Evolutionary conservation across 257 asterid species (phyloP).

Genomic region (Solanum sejunctum): DNA sequence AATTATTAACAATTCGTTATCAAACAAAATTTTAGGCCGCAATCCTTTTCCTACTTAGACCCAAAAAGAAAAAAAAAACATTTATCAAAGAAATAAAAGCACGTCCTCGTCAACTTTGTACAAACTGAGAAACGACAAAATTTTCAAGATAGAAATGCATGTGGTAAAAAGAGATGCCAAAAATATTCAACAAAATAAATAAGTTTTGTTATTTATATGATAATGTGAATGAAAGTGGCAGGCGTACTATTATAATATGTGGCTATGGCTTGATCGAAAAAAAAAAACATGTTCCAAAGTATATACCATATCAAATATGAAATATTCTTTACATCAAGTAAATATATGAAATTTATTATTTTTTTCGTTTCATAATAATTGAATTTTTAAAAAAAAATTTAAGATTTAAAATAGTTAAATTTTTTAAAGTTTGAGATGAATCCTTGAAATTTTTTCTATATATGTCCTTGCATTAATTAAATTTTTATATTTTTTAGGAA

Average conservation of each 20-base stretch:
- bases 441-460: too few relatives aligned
- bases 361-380: too few relatives aligned
- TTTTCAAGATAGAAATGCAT: neutral
- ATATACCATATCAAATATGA: too few relatives aligned
- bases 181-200: neutral
- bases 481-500: too few relatives aligned
- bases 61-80: neutral
- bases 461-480: too few relatives aligned
- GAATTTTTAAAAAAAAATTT: too few relatives aligned
- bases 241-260: neutral
- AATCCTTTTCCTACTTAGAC: neutral
- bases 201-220: too few relatives aligned
- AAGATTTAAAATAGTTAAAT: too few relatives aligned
- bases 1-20: neutral
- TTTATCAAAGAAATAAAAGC: neutral
- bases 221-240: neutral
- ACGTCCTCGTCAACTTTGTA: neutral
- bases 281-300: too few relatives aligned
- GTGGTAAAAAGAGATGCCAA: neutral
- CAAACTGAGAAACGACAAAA: neutral
- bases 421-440: too few relatives aligned
- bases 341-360: too few relatives aligned
- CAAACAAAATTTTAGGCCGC: neutral
- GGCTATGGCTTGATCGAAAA: neutral
- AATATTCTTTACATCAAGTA: too few relatives aligned